Evolutionary conservation across 2,329 filamentous ascomycete species (phyloP), one percentile per base, ranked within the genome.

Genomic region (Hymenoscyphus infarciens): DNA sequence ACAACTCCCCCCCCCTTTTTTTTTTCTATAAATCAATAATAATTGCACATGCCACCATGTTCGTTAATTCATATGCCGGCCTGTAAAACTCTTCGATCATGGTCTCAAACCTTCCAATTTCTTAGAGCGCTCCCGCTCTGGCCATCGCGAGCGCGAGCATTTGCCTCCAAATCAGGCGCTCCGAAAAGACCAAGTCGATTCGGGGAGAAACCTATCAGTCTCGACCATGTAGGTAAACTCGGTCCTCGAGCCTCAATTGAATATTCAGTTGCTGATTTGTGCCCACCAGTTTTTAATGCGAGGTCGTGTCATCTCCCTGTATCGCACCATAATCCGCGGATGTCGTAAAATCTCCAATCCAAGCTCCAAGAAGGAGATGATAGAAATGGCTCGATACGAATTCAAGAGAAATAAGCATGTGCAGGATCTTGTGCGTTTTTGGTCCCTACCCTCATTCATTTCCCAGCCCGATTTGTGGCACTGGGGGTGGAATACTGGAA

Each of bases 341-440:
- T 84, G 82, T 1, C 75, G 75, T 38, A 76, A 74, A 61, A 87
- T 88, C 62, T 61, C 68, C 16, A 83, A 88, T 69, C 71, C 76
- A 7, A 74, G 69, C 2, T 83, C 83, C 5, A 81, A 79, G 57
- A 74, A 75, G n/a, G 86, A 88, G 72, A 85, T 83, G 6, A 77
- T 81, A 61, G 76, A 75, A 60, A 86, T 82, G 73, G 85, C 81
- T 39, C 80, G 84, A 22, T 80, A 82, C 63, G 86, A 88, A 71
- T 87, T 88, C 70, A 82, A 86, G 73, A 79, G 84, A 62, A 82
- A 86, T 68, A 80, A 80, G 27, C 67, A 75, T 60, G 83, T 87
- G 56, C 81, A 79, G 1, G 85, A 88, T 70, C 67, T 83, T 60
- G 84, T 86, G 74, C 55, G 82, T 77, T 61, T 19, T 35, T 49